Base-by-base conservation (phyloP, 2,329 filamentous ascomycete genomes). In the Macrophomina tecta region DNA sequence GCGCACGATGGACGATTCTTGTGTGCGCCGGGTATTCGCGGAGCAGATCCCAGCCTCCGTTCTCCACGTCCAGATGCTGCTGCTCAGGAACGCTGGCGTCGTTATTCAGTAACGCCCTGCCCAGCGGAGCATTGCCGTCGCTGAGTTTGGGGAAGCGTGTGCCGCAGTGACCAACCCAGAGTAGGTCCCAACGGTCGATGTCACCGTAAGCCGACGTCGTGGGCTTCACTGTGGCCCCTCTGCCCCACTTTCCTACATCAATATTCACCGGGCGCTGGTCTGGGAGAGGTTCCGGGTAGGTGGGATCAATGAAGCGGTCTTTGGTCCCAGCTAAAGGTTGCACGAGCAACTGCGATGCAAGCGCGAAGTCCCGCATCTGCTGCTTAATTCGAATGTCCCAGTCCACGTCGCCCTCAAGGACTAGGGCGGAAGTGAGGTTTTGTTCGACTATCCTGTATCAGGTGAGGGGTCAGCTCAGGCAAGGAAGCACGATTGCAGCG, bases 131-230 rank as follows among this genome's bases (percentile, higher is more conserved):
- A 30, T 62, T 67, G 6, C 1, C 14, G 56, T 67, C 65, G 56
- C 12, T 23, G 11, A 40, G 9, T 4, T 51, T 51, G 12, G 65
- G 65, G 8, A 77, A 73, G 12, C 65, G 65, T 11, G 70, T 69
- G 5, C 73, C 76, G 62, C 73, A 79, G 68, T 80, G 78, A 5
- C 78, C 78, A 0, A 77, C 69, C 70, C 74, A 74, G 8, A 80
- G 70, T 23, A 79, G 28, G 65, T 80, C 76, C 78, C 78, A 79
- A 2, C 74, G 76, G 74, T 4, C 69, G 42, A 74, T 66, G 46
- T 78, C 72, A 3, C 74, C 77, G 58, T 77, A 78, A 0, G 75
- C 74, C 1, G 72, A 72, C 28, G 51, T 72, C 65, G 42, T 67
- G 55, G 71, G 23, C 7, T 14, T 38, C 1, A 38, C 4, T 1